Percentiles rank a stretch among this genome's conserved stretches.
Conservation (phyloP, 768 basidiomycete genomes). For the Mycena haematopus region DNA sequence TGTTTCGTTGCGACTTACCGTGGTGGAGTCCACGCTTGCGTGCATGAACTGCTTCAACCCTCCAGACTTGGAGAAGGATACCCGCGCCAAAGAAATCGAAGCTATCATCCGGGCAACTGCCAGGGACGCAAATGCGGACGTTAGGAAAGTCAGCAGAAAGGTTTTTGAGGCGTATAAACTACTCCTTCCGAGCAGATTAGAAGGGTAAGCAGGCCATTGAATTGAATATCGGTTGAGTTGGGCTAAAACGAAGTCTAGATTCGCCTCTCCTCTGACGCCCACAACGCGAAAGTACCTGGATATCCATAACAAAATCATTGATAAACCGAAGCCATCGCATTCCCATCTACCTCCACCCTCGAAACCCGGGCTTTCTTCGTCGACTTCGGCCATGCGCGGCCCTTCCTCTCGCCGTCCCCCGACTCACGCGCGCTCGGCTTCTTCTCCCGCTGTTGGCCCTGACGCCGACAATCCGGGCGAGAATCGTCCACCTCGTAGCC, state of each 20-base stretch:
- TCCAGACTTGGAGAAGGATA: constrained; percentile 77
- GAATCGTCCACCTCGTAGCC: constrained; percentile 11
- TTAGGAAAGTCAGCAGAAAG: constrained; percentile 70
- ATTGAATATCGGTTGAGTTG: neutral
- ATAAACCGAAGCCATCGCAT: constrained; percentile 7
- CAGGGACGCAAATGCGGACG: constrained; percentile 77
- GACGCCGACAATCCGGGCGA: neutral
- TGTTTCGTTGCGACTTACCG: constrained; percentile 61
- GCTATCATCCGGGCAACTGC: constrained; percentile 69
- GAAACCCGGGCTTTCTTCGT: constrained; percentile 27
- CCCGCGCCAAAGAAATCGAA: constrained; percentile 70
- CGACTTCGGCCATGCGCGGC: constrained; percentile 22
- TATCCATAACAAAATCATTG: constrained; percentile 41
- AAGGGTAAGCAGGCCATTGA: constrained; percentile 51
- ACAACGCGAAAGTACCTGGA: constrained; percentile 80
- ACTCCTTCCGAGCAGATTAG: constrained; percentile 70
- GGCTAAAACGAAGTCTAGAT: constrained; percentile 50
- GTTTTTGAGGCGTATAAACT: constrained; percentile 80
- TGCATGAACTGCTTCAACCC: constrained; percentile 81
- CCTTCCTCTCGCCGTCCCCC: constrained; percentile 21
- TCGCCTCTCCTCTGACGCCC: constrained; percentile 75
- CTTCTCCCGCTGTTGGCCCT: constrained; percentile 22
- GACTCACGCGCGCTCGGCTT: constrained; percentile 27
- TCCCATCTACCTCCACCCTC: constrained; percentile 9
- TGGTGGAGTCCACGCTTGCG: constrained; percentile 68